These are phyloP conservation scores for Sisymbrium irio DNA, from an alignment of 345 rosid genomes.

Conservation along the genomic window DNA sequence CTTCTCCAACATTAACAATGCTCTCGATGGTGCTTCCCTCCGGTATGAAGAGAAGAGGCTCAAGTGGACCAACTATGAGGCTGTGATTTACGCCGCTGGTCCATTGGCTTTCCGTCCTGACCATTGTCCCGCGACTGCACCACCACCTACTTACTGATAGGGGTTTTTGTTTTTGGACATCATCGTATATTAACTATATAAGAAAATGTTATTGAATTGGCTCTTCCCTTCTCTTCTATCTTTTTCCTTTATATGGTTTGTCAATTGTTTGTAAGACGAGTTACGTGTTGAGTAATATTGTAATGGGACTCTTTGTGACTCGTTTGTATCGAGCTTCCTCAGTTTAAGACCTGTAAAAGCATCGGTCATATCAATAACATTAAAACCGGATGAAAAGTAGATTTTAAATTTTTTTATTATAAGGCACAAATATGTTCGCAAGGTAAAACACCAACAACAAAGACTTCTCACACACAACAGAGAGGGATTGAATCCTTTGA, in stretches of 20 bases:
- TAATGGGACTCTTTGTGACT: slow-evolving; percentile 4
- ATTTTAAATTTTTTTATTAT: too few relatives aligned
- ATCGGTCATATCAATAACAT: too few relatives aligned
- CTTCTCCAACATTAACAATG: slow-evolving; percentile 67
- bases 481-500: too few relatives aligned
- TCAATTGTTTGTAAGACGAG: slow-evolving; percentile 20
- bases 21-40: slow-evolving; percentile 60
- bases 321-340: slow-evolving; percentile 15
- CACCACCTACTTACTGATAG: slow-evolving; percentile 32
- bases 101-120: slow-evolving; percentile 86
- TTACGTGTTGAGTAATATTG: slow-evolving; percentile 26
- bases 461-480: too few relatives aligned
- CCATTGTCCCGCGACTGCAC: slow-evolving; percentile 48
- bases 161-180: slow-evolving; percentile 3
- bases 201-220: neutral
- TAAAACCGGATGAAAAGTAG: too few relatives aligned
- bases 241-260: slow-evolving; percentile 6
- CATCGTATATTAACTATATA: neutral
- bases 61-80: slow-evolving; percentile 42
- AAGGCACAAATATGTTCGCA: too few relatives aligned
- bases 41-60: slow-evolving; percentile 55
- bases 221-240: neutral
- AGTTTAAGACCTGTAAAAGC: slow-evolving; percentile 2
- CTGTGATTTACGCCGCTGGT: slow-evolving; percentile 70
- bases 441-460: too few relatives aligned